Conservation (phyloP, 495 filamentous ascomycete genomes). For the Acidomyces sp. region DNA sequence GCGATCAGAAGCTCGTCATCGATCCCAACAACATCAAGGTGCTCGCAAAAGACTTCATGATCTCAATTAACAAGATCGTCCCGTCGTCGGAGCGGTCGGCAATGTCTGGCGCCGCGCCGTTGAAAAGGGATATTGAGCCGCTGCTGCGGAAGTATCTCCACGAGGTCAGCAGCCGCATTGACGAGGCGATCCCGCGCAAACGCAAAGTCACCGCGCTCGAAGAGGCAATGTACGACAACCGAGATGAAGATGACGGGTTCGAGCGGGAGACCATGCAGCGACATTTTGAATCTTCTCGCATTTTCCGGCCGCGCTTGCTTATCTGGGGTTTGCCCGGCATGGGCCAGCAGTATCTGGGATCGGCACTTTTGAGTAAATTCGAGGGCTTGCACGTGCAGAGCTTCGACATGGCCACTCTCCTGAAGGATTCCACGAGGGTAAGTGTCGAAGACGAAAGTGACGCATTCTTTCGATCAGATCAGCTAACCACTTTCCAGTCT, state of each 20-base stretch:
- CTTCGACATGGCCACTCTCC: constrained; percentile 78
- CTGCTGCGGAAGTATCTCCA: constrained; percentile 60
- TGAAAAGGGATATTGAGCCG: constrained; percentile 68
- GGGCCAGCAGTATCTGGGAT: constrained; percentile 85
- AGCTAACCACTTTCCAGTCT: constrained; percentile 33
- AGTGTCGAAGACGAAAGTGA: constrained; percentile 2
- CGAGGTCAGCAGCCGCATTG: constrained; percentile 50
- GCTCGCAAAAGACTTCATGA: constrained; percentile 86
- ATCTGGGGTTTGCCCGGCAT: constrained; percentile 69
- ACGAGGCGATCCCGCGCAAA: constrained; percentile 65
- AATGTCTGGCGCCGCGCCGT: constrained; percentile 62
- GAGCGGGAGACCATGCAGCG: constrained; percentile 72
- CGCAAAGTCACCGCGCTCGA: constrained; percentile 80
- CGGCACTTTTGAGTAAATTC: constrained; percentile 76
- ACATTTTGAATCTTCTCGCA: constrained; percentile 76
- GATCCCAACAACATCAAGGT: constrained; percentile 72
- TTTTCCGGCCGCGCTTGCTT: constrained; percentile 79
- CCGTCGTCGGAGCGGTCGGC: constrained; percentile 85
- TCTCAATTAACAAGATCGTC: constrained; percentile 87
- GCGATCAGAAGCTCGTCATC: constrained; percentile 78
- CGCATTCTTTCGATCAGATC: constrained; percentile 1
- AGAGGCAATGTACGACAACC: constrained; percentile 87
- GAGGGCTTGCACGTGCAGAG: constrained; percentile 89
- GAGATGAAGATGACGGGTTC: constrained; percentile 63
- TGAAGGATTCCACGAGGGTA: constrained; percentile 54